phyloP scores from a whole-genome alignment of 2,329 filamentous ascomycete species.

The Fusarium poae region DNA sequence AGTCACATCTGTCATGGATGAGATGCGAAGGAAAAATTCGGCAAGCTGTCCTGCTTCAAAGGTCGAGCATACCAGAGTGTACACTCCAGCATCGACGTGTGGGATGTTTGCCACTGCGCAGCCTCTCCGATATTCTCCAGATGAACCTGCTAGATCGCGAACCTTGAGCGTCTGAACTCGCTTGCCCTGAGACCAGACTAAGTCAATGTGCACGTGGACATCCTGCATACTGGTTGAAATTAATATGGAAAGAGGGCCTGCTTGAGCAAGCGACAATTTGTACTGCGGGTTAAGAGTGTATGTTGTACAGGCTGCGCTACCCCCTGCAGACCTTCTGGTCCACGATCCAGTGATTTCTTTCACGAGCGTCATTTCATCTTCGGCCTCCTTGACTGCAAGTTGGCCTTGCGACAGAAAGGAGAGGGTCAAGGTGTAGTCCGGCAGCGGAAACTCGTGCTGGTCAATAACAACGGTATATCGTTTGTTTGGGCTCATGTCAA shows the following conservation, averaged over 20 bases:
- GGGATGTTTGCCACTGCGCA: slow-evolving; percentile 76
- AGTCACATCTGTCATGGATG: slow-evolving; percentile 68
- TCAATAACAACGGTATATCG: slow-evolving; percentile 75
- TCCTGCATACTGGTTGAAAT: slow-evolving; percentile 76
- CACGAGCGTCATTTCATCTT: slow-evolving; percentile 69
- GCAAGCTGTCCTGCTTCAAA: slow-evolving; percentile 85
- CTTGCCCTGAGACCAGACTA: slow-evolving; percentile 82
- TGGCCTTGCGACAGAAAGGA: slow-evolving; percentile 80
- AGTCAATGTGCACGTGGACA: slow-evolving; percentile 84
- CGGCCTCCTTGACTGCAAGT: slow-evolving; percentile 72
- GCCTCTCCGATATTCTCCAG: slow-evolving; percentile 88
- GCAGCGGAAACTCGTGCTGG: slow-evolving; percentile 80
- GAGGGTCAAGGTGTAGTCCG: slow-evolving; percentile 86
- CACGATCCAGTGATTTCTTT: slow-evolving; percentile 75
- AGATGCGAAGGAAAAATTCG: slow-evolving; percentile 80
- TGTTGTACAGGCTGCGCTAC: slow-evolving; percentile 79
- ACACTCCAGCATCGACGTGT: slow-evolving; percentile 76
- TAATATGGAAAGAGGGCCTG: slow-evolving; percentile 77
- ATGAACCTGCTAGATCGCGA: slow-evolving; percentile 84
- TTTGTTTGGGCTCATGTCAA: slow-evolving; percentile 60
- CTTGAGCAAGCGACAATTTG: slow-evolving; percentile 68
- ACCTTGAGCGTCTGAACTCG: slow-evolving; percentile 77
- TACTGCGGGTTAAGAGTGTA: slow-evolving; percentile 94
- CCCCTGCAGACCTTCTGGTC: slow-evolving; percentile 84
- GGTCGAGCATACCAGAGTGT: slow-evolving; percentile 91